A percentile compares a stretch with the other conserved stretches of the same genome.
These are phyloP conservation scores for Ceriops tagal DNA, from an alignment of 345 rosid species.

Conservation along the genomic window DNA sequence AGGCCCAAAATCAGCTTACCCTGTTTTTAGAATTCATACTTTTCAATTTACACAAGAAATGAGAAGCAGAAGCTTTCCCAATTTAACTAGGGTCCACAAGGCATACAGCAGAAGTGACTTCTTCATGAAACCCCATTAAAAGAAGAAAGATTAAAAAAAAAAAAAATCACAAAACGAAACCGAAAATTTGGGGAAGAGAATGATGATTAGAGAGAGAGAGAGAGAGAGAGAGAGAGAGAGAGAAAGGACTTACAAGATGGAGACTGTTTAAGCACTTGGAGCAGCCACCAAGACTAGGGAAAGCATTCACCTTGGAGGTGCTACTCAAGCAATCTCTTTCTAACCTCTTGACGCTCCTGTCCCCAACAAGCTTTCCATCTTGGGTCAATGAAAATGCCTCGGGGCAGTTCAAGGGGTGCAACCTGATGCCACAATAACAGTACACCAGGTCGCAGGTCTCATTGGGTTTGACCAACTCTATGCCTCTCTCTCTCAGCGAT, in stretches of 20 bases:
- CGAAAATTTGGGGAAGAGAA: constrained; percentile 4
- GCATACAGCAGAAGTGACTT: too few relatives aligned
- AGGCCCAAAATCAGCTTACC: too few relatives aligned
- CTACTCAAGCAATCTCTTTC: constrained; percentile 68
- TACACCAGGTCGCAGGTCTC: constrained; percentile 83
- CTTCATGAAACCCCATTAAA: too few relatives aligned
- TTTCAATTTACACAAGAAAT: too few relatives aligned
- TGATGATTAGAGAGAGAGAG: neutral
- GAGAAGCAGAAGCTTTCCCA: neutral
- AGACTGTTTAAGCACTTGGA: constrained; percentile 79
- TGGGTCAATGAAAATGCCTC: constrained; percentile 52
- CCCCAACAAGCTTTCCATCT: constrained; percentile 61
- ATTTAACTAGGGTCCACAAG: neutral
- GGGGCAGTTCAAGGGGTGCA: constrained; percentile 69
- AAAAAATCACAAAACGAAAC: neutral
- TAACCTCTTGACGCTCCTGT: constrained; percentile 52
- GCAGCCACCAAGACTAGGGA: constrained; percentile 69
- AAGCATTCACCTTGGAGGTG: constrained; percentile 39
- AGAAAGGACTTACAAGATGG: constrained; percentile 33
- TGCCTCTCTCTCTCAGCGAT: constrained; percentile 59
- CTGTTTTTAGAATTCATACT: too few relatives aligned
- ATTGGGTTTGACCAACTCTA: constrained; percentile 54
- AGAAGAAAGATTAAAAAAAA: neutral
- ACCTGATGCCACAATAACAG: constrained; percentile 84
- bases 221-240: neutral